Conservation (phyloP, 2,329 filamentous ascomycete species). For the Westerdykella sp. region DNA sequence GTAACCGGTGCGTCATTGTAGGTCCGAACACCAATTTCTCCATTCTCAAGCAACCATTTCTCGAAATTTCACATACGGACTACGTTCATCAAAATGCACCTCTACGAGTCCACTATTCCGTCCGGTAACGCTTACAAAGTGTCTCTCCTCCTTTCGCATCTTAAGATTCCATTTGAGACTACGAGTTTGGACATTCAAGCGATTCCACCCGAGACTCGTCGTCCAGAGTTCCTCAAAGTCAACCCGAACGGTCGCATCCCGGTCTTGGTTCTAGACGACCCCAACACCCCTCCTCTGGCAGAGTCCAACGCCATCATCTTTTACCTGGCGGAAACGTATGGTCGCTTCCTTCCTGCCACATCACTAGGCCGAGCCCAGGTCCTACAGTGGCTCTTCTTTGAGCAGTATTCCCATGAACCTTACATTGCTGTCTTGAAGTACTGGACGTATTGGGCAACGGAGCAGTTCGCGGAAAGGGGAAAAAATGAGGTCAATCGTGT, state of each 20-base stretch:
- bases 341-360: constrained; percentile 6
- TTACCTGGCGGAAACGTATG: constrained; percentile 9
- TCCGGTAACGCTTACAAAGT: constrained; percentile 18
- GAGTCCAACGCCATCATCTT: constrained; percentile 15
- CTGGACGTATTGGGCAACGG: constrained; percentile 8
- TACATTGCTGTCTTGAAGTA: constrained; percentile 12
- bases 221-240: constrained; percentile 7
- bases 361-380: constrained; percentile 6
- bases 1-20: no score
- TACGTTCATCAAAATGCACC: constrained; percentile 6
- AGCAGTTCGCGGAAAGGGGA: constrained; percentile 3
- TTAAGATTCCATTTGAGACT: constrained; percentile 8
- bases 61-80: not conserved
- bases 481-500: constrained; percentile 5
- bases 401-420: constrained; percentile 13
- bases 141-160: constrained; percentile 10
- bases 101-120: constrained; percentile 13
- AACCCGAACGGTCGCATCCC: constrained; percentile 13
- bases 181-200: constrained; percentile 10
- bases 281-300: constrained; percentile 5
- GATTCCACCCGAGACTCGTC: constrained; percentile 7
- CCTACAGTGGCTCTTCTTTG: constrained; percentile 15
- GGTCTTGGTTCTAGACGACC: constrained; percentile 11
- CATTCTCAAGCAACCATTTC: not conserved
- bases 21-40: no score